Conservation (phyloP, 1,139 yeast genomes). For the Geotrichum fermentans region DNA sequence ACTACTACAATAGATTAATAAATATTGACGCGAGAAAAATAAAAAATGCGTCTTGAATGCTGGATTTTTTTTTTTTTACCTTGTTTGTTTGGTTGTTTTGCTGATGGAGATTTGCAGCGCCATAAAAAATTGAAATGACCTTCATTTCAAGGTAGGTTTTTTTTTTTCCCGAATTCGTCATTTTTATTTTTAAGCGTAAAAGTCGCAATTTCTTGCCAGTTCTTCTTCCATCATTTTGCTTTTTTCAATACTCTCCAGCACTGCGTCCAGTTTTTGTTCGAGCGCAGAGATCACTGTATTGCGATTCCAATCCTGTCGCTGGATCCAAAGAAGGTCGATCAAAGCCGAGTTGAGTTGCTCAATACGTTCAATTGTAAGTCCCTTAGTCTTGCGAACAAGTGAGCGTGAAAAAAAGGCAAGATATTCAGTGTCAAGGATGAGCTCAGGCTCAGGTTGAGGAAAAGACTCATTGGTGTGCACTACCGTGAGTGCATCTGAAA, state of each 20-base stretch:
- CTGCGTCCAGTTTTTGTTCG: conserved; percentile 20
- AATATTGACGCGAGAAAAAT: no score
- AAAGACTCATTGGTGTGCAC: not conserved
- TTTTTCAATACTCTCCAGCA: conserved; percentile 19
- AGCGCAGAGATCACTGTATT: conserved; percentile 33
- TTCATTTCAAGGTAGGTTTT: not conserved
- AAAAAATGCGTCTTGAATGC: not conserved
- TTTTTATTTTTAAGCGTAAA: not conserved
- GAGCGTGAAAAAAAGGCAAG: conserved; percentile 32
- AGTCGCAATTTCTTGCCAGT: not conserved
- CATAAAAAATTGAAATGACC: not conserved
- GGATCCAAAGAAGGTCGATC: conserved; percentile 71
- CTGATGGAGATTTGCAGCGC: not conserved
- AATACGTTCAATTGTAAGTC: conserved; percentile 59
- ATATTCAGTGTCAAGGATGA: conserved; percentile 34
- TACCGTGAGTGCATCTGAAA: not conserved
- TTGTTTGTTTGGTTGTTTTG: not conserved
- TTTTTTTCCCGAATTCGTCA: no score
- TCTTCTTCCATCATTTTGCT: conserved; percentile 6
- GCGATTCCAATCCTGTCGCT: conserved; percentile 65
- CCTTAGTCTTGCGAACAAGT: conserved; percentile 44
- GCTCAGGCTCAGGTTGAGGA: conserved; percentile 14
- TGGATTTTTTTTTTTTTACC: not conserved
- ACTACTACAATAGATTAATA: not conserved
- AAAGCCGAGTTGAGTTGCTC: conserved; percentile 70